These are phyloP conservation scores for Magnolia officinalis DNA, from an alignment of 164 flowering plant species.

Conservation along the genomic window DNA sequence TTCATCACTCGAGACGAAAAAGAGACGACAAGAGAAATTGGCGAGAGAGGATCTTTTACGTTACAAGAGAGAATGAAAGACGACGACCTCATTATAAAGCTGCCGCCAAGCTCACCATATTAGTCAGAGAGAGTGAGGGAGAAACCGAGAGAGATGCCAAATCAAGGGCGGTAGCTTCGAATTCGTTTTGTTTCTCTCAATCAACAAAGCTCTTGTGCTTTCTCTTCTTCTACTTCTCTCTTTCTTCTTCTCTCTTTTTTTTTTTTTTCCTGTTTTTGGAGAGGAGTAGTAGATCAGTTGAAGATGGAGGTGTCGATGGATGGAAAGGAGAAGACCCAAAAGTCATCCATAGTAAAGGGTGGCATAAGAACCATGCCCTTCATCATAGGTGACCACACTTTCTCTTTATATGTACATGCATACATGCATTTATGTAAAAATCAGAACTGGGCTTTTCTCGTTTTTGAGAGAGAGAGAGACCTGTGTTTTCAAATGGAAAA, in stretches of 20 bases:
- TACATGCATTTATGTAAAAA: too few relatives aligned
- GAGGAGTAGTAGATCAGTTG: background rate
- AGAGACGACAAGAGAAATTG: too few relatives aligned
- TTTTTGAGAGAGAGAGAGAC: too few relatives aligned
- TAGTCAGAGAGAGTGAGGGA: too few relatives aligned
- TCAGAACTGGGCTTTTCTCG: too few relatives aligned
- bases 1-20: too few relatives aligned
- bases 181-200: background rate
- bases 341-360: slow-evolving; percentile 6
- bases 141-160: too few relatives aligned
- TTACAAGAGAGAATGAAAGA: too few relatives aligned
- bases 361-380: slow-evolving; percentile 21
- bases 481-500: too few relatives aligned
- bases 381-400: slow-evolving; percentile 12
- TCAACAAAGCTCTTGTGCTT: background rate
- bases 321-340: background rate
- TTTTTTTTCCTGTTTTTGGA: background rate
- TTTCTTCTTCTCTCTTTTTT: background rate
- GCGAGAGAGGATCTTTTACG: too few relatives aligned
- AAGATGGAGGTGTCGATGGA: slow-evolving; percentile 4
- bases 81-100: too few relatives aligned
- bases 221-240: background rate
- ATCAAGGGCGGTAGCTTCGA: background rate
- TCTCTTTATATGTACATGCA: background rate
- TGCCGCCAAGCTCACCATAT: too few relatives aligned